Evolutionary conservation across 2,329 filamentous ascomycete genomes (phyloP), one percentile per base, ranked within the genome.

Genomic region (Penicillium glabrum): DNA sequence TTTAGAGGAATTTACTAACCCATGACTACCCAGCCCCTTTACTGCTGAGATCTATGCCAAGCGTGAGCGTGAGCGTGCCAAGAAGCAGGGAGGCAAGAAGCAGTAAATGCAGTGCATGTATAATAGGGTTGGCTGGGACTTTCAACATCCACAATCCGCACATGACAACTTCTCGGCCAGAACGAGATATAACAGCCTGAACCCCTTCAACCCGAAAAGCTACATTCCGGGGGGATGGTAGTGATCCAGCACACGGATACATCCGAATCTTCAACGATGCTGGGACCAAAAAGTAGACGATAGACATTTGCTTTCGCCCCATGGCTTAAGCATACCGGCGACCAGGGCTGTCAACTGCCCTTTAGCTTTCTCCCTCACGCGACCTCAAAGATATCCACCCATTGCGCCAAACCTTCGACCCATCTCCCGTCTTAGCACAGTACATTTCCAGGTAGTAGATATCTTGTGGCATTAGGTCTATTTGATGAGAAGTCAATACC

Each of bases 1-100:
- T 19, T 48, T 9, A n/a, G 16, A 41, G 23, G 10, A 27, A 23
- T 39, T 13, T 23, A 23, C 45, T 53, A 33, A 53, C n/a, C 19
- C n/a, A 31, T 16, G 29, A 19, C 6, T 14, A 19, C 8, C 45
- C 60, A 82, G 79, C 76, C 93, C 93, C 5, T 99, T 98, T 77
- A 99, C 95, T 7, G 86, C 86, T 3, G 90, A 84, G 63, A 99
- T 99, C 70, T 99, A 98, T 75, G 89, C 88, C 64, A 96, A 95
- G 86, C 75, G 75, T 31, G 75, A 77, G 59, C 75, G 75, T 24
- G 73, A 76, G 56, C 72, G 72, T 48, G 69, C 73, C 35, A 77
- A 75, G 61, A 72, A 71, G 62, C 66, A 71, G 55, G 69, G 65
- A 60, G 70, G 69, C 60, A 77, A 77, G 69, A 67, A 64, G 59